A percentile compares a stretch with the other conserved stretches of the same genome.
phyloP scores from a whole-genome alignment of 805 yeast species.

The Saccharomycopsis selenospora region DNA sequence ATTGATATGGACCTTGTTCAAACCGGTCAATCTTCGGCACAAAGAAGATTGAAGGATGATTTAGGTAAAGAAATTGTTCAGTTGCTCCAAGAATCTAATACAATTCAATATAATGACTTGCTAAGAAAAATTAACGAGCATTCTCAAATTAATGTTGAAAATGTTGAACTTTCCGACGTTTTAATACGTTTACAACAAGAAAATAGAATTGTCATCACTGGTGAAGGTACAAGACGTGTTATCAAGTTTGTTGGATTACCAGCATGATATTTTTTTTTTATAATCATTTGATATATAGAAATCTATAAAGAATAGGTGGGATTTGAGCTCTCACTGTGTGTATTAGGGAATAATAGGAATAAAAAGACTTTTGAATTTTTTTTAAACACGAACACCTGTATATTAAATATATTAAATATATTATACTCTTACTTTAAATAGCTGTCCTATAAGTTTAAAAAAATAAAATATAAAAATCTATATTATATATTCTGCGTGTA shows the following conservation, averaged over 20 bases:
- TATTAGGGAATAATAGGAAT: no score
- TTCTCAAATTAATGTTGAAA: constrained; percentile 57
- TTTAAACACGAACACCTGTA: no score
- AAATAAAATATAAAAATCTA: no score
- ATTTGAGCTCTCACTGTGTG: no score
- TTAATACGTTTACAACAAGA: constrained; percentile 64
- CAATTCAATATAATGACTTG: constrained; percentile 53
- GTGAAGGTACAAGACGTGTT: constrained; percentile 60
- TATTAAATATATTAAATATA: no score
- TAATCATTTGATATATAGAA: no score
- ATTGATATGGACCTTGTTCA: constrained; percentile 97
- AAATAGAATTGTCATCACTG: constrained; percentile 58
- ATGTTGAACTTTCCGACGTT: constrained; percentile 60
- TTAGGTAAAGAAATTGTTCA: constrained; percentile 52
- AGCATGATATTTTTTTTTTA: no score
- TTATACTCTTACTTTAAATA: no score
- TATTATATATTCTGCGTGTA: no score
- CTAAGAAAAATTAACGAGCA: constrained; percentile 59
- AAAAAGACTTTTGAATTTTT: no score
- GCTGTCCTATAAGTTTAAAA: no score
- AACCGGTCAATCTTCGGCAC: constrained; percentile 89
- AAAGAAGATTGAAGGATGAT: constrained; percentile 70
- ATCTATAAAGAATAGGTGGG: no score
- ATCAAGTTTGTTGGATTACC: constrained; percentile 1
- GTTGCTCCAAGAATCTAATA: constrained; percentile 42